These are phyloP conservation scores for Magnaporthales sp. DNA, from an alignment of 2,329 filamentous ascomycete species.

Conservation along the genomic window DNA sequence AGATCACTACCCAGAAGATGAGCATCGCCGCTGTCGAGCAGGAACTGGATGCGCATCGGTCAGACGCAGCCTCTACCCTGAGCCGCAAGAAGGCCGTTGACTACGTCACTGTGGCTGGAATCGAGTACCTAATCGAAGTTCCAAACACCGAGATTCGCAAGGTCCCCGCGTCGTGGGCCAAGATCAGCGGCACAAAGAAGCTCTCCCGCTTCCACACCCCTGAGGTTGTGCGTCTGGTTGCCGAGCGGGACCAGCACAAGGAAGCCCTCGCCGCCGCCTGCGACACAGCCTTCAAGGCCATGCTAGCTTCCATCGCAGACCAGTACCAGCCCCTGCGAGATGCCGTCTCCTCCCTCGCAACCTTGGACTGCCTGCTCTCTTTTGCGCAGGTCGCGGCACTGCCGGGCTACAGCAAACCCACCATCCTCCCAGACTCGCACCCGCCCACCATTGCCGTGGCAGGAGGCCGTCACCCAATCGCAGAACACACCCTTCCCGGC, in stretches of 20 bases:
- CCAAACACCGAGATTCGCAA: constrained; percentile 72
- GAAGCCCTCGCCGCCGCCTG: constrained; percentile 89
- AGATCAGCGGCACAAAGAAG: constrained; percentile 91
- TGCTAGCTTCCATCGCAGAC: constrained; percentile 67
- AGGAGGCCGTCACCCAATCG: constrained; percentile 85
- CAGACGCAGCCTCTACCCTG: constrained; percentile 62
- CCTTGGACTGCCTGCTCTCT: constrained; percentile 82
- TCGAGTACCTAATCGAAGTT: constrained; percentile 92
- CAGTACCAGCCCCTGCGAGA: constrained; percentile 88
- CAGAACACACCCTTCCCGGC: constrained; percentile 79
- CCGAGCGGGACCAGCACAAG: constrained; percentile 88
- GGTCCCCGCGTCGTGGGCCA: constrained; percentile 89
- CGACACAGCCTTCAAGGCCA: constrained; percentile 66
- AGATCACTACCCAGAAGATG: constrained; percentile 79
- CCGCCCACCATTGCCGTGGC: constrained; percentile 61
- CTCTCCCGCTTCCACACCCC: constrained; percentile 90
- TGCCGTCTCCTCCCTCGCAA: constrained; percentile 75
- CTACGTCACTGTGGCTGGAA: constrained; percentile 79
- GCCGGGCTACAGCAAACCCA: constrained; percentile 80
- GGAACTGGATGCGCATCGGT: constrained; percentile 71
- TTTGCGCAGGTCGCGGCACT: constrained; percentile 76
- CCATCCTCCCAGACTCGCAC: constrained; percentile 50
- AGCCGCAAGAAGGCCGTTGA: constrained; percentile 60
- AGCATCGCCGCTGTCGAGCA: constrained; percentile 89
- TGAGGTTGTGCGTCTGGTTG: constrained; percentile 72